phyloP scores from a whole-genome alignment of 805 yeast species.

The Candida chilensis region DNA sequence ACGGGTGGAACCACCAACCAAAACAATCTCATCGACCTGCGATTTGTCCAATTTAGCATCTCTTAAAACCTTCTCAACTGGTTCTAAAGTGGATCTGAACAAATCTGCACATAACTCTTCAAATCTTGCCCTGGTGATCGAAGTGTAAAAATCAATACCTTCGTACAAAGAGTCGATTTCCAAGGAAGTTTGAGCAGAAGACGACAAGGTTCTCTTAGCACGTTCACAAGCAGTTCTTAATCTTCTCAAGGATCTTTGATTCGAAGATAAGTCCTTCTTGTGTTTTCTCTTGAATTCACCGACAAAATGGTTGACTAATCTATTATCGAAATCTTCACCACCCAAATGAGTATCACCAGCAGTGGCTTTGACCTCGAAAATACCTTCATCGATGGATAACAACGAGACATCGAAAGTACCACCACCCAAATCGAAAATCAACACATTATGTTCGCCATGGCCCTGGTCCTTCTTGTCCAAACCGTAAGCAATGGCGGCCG shows the following conservation, averaged over 20 bases:
- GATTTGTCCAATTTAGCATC: constrained; percentile 33
- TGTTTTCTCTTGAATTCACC: constrained; percentile 37
- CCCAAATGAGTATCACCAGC: constrained; percentile 46
- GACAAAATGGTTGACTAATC: constrained; percentile 37
- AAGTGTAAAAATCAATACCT: constrained; percentile 40
- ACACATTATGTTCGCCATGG: constrained; percentile 34
- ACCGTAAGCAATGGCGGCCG: constrained; percentile 41
- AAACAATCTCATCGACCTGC: constrained; percentile 36
- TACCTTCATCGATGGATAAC: constrained; percentile 41
- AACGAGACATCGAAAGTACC: constrained; percentile 43
- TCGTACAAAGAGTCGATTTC: constrained; percentile 40
- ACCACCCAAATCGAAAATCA: constrained; percentile 43
- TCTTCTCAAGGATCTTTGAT: constrained; percentile 41
- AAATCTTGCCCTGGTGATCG: constrained; percentile 41
- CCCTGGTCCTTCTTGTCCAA: constrained; percentile 19
- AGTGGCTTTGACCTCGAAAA: constrained; percentile 40
- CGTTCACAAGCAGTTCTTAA: constrained; percentile 44
- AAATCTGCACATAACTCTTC: constrained; percentile 40
- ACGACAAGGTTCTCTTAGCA: constrained; percentile 41
- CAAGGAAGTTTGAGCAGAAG: constrained; percentile 40
- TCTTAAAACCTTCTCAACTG: constrained; percentile 40
- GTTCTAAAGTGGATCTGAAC: constrained; percentile 40
- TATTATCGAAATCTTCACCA: constrained; percentile 44
- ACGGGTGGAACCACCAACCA: constrained; percentile 45
- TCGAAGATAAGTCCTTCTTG: constrained; percentile 33